phyloP scores from a whole-genome alignment of 2,329 filamentous ascomycete species.

The Fusarium drepaniforme region DNA sequence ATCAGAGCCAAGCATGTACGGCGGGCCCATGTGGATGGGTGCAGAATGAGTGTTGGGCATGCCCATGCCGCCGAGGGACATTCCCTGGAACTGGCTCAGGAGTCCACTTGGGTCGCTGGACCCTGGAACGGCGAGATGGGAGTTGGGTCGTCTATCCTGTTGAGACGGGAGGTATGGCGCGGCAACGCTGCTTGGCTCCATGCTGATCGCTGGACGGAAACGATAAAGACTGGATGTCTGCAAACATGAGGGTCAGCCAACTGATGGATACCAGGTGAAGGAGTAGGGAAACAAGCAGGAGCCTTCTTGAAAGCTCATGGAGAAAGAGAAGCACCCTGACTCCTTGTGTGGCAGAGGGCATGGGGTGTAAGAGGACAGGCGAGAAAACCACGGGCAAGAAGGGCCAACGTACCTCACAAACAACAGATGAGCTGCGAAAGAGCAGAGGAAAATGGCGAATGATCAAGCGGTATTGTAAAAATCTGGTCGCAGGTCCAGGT shows the following conservation, averaged over 20 bases:
- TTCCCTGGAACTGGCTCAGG: slow-evolving; percentile 52
- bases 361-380: not conserved
- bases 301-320: not conserved
- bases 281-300: not conserved
- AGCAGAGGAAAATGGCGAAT: slow-evolving; percentile 48
- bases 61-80: slow-evolving; percentile 53
- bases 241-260: slow-evolving; percentile 4
- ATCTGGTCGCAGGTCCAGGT: slow-evolving; percentile 35
- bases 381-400: not conserved
- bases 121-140: slow-evolving; percentile 46
- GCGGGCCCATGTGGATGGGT: slow-evolving; percentile 50
- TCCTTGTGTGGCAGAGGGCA: not conserved
- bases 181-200: slow-evolving; percentile 52
- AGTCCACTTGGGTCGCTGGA: slow-evolving; percentile 48
- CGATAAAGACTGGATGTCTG: slow-evolving; percentile 51
- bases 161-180: slow-evolving; percentile 49
- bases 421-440: slow-evolving; percentile 48
- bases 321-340: not conserved
- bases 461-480: slow-evolving; percentile 45
- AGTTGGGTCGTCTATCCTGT: slow-evolving; percentile 45
- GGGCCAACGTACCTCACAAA: slow-evolving; percentile 45
- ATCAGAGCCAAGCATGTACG: slow-evolving; percentile 55
- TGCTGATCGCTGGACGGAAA: slow-evolving; percentile 47
- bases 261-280: not conserved
- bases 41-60: slow-evolving; percentile 47